These are phyloP conservation scores for Stephania japonica DNA, from an alignment of 164 flowering plant species.

Conservation along the genomic window DNA sequence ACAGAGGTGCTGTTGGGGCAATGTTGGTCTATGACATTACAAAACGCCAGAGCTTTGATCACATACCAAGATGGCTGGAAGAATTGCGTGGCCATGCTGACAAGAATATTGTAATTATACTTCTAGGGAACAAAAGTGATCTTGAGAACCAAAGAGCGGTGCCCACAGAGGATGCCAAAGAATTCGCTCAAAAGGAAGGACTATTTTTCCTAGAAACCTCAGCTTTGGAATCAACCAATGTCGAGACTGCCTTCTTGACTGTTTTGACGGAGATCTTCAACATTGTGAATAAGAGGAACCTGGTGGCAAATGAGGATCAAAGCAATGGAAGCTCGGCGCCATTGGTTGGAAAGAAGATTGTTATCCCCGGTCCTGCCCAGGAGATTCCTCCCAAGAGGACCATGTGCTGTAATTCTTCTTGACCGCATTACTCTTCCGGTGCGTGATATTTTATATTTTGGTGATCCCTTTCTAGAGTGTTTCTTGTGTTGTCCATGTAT, in stretches of 20 bases:
- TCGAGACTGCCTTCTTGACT: conserved; percentile 23
- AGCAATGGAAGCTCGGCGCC: conserved; percentile 17
- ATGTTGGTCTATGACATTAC: conserved; percentile 30
- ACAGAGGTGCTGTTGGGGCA: conserved; percentile 28
- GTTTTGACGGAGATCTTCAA: conserved; percentile 27
- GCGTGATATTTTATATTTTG: background rate
- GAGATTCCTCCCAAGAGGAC: conserved; percentile 21
- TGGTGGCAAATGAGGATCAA: conserved; percentile 22
- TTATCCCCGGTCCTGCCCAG: conserved; percentile 26
- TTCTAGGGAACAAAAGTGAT: conserved; percentile 28
- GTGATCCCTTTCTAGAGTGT: conserved; percentile 1
- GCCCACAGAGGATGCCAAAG: conserved; percentile 24
- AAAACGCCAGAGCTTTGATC: conserved; percentile 24
- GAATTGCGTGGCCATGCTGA: conserved; percentile 26
- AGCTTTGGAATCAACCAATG: conserved; percentile 21
- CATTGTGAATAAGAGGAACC: conserved; percentile 21
- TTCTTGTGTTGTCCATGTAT: background rate
- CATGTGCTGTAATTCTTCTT: conserved; percentile 20
- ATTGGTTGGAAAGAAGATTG: conserved; percentile 22
- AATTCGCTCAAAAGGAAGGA: conserved; percentile 25
- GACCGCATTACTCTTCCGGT: background rate
- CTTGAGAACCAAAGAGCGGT: conserved; percentile 21
- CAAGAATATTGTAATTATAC: conserved; percentile 22
- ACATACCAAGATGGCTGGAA: conserved; percentile 25
- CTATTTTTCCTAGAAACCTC: conserved; percentile 28